Percentiles rank a stretch among this genome's conserved stretches.
Evolutionary conservation across 305 asterid species (phyloP).

Genomic region (Petunia hybrid): DNA sequence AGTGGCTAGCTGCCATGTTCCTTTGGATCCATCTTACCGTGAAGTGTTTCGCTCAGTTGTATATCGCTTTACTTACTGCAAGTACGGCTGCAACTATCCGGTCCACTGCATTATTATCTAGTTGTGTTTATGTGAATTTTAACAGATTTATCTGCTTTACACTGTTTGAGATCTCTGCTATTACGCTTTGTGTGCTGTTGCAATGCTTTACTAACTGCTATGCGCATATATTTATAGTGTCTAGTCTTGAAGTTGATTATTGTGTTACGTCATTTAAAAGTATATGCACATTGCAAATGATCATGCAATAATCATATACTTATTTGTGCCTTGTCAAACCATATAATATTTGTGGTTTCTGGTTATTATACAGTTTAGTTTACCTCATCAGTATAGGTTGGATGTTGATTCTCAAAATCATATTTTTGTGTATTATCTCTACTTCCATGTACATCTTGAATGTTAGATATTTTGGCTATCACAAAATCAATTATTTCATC

Average conservation of each 20-base stretch:
- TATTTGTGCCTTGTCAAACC: too few relatives aligned
- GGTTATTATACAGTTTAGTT: background rate
- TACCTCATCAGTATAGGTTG: background rate
- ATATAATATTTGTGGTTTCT: background rate
- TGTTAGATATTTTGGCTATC: background rate
- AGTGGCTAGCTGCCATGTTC: constrained; percentile 14
- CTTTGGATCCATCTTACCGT: background rate
- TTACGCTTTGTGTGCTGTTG: background rate
- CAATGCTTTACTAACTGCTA: background rate
- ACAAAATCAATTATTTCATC: background rate
- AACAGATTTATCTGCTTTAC: background rate
- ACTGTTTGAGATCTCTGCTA: background rate
- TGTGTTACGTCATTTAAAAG: background rate
- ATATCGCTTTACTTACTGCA: background rate
- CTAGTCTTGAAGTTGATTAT: background rate
- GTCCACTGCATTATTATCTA: background rate
- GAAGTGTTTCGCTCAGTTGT: background rate
- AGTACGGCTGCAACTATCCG: background rate
- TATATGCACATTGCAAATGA: background rate
- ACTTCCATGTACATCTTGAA: background rate
- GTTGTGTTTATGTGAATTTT: background rate
- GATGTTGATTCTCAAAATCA: background rate
- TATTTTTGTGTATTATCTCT: background rate
- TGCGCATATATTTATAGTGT: background rate
- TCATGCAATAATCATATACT: background rate